Evolutionary conservation across 495 filamentous ascomycete species (phyloP), one percentile per base, ranked within the genome.

Genomic region (Hyphodiscus hymeniophilus): DNA sequence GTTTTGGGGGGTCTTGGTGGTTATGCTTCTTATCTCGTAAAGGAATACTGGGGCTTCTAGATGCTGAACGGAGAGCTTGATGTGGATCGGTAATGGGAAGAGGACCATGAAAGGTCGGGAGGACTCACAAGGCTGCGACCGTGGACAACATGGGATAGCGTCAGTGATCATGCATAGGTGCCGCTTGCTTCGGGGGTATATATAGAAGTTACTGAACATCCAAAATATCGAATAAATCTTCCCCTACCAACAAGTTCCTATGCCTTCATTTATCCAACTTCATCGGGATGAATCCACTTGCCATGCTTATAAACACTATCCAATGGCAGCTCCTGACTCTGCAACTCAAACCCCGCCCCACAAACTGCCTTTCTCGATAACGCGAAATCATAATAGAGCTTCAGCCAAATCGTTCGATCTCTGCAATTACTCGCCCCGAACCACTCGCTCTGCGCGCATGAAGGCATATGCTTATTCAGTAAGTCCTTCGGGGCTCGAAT

Each of bases 371-470:
- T 78, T 55, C 81, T 63, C 49, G 68, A 68, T 44, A 65, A 51
- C 23, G 77, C 70, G 58, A 82, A 84, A 53, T 80, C 73, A 54
- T 76, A 67, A 61, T 85, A 84, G 15, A 85, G 52, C 21, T 66
- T 61, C 62, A 72, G 73, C 81, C 81, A 85, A 0, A 81, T 64
- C 50, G 72, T 69, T 32, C 77, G 66, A 53, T 85, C 54, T 20
- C 54, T 50, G 17, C 54, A 57, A 47, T 58, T 40, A 7, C 36
- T 58, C n/a, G 50, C 51, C 11, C 51, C 50, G 40, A 54, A 54
- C 38, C 47, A 54, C 28, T 54, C 47, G 15, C 24, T 54, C 42
- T 45, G 26, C 34, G 8, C 21, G 42, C 55, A 58, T 34, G 32
- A 48, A 31, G 55, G 50, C 55, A 54, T 54, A 31, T 51, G 42